Base-by-base conservation (phyloP, 1,284 basidiomycete genomes). In the Pseudozyma sp. region DNA sequence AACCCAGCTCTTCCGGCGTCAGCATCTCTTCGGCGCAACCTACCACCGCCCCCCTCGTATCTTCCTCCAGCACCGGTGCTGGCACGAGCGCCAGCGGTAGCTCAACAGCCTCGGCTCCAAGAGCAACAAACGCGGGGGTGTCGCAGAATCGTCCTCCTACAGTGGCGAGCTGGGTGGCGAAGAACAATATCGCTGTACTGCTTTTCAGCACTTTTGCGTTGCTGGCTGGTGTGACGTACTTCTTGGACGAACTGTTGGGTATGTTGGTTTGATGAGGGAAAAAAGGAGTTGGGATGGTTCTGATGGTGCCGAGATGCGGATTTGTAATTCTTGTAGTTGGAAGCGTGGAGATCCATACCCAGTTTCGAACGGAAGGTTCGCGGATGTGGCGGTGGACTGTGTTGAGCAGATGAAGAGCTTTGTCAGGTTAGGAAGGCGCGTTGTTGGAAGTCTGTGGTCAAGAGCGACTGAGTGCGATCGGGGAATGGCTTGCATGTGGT, bases 171-270 rank as follows among this genome's bases (percentile, higher is more conserved):
- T 68, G 64, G 65, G 51, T 73, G 16, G 60, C 60, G 9, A 63
- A 51, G 10, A 60, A 68, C 42, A 74, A 74, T 42, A 65, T 68
- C 39, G 62, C 43, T 7, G 39, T 75, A 3, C 13, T 75, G n/a
- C 53, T 75, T 8, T 39, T 67, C 10, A 70, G 62, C 9, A 57
- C 56, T 1, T 64, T 75, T 40, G 63, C 56, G 3, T n/a, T 75
- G 19, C 45, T 75, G 16, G 72, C 67, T 7, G 72, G 63, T 3
- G 55, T 67, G 4, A 75, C 67, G 5, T 75, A 65, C 55, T 67
- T 75, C 35, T 40, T 75, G 14, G 72, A 75, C 30, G 63, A 75
- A 33, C 53, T 75, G 34, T 45, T 75, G 13, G 50, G 19, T n/a
- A 35, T 67, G 39, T 56, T 75, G 40, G 62, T 74, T 29, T 77